Evolutionary conservation across 1,139 yeast species (phyloP).

Genomic region (Yamadazyma aaseri): DNA sequence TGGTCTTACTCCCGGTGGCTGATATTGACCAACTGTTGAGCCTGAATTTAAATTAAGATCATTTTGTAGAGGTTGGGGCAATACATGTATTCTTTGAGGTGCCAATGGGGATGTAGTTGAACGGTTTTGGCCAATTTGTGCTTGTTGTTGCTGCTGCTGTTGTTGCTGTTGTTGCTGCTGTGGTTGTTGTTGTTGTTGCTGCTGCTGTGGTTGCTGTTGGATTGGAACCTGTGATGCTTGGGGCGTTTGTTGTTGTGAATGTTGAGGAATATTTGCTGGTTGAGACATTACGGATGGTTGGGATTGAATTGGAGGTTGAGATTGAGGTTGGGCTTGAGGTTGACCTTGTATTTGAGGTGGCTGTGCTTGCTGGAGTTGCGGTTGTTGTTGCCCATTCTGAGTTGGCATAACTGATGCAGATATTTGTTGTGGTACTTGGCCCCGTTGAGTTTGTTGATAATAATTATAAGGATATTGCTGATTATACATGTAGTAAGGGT

Average conservation of each 20-base stretch:
- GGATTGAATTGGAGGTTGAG: conserved; percentile 15
- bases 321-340: conserved; percentile 20
- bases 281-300: conserved; percentile 18
- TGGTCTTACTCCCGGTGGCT: conserved; percentile 64
- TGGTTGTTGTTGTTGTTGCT: conserved; percentile 4
- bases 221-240: conserved; percentile 2
- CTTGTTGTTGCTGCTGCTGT: background rate
- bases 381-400: conserved; percentile 13
- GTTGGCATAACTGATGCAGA: conserved; percentile 9
- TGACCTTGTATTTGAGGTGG: conserved; percentile 13
- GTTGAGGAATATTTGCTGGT: conserved; percentile 15
- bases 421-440: conserved; percentile 13
- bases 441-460: conserved; percentile 12
- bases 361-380: conserved; percentile 17
- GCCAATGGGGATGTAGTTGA: conserved; percentile 1
- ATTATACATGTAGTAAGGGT: conserved; percentile 18
- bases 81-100: conserved; percentile 5
- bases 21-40: conserved; percentile 47
- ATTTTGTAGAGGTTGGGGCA: conserved; percentile 6
- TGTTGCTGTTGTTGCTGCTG: conserved; percentile 4
- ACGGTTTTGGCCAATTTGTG: conserved; percentile 1
- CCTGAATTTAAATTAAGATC: conserved; percentile 3
- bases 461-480: conserved; percentile 18
- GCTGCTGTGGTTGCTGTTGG: conserved; percentile 5
- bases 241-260: conserved; percentile 2